Base-by-base conservation (phyloP, 2,329 filamentous ascomycete genomes). In the Aspergillus tanneri region DNA sequence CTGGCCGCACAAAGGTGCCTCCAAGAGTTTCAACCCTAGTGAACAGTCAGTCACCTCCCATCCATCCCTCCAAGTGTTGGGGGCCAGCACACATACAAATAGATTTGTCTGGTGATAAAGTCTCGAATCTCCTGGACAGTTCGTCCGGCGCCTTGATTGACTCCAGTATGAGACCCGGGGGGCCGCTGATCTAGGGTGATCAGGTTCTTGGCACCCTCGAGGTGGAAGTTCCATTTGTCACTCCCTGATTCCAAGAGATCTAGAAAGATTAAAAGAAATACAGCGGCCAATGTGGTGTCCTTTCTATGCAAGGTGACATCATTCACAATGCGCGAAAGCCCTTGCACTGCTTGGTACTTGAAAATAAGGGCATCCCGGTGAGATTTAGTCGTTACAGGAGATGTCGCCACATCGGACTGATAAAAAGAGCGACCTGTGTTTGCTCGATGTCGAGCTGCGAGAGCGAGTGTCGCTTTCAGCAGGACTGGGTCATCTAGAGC, bases 331-430 rank as follows among this genome's bases (percentile, higher is more conserved):
- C 49, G 46, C 2, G 64, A 60, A 4, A 70, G 51, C 5, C 60
- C 58, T 35, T 64, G 62, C 27, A 70, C 67, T 1, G 67, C 64
- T 24, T 62, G 62, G 16, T 67, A 59, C 34, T 70, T 70, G 46
- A 62, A 69, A 2, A 42, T 50, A 19, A 69, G 58, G 3, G 67
- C 67, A 49, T 67, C 59, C 1, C 51, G 56, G 40, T 66, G 53
- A 9, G 61, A 55, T 40, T 56, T 57, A 5, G 51, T 16, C 6
- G 52, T 41, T 4, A 39, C 32, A 14, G 53, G 42, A 6, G 49
- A 47, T 22, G 37, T 43, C 11, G 43, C 22, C 10, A 22, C 36
- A 19, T 51, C 48, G 24, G 39, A 16, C 21, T 60, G 44, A 21
- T 54, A 27, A 19, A 66, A 66, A 0, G 62, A 53, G 8, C 55